A percentile compares a stretch with the other conserved stretches of the same genome.
These are phyloP conservation scores for Talaromyces thailandensis DNA, from an alignment of 495 filamentous ascomycete genomes.

Conservation along the genomic window DNA sequence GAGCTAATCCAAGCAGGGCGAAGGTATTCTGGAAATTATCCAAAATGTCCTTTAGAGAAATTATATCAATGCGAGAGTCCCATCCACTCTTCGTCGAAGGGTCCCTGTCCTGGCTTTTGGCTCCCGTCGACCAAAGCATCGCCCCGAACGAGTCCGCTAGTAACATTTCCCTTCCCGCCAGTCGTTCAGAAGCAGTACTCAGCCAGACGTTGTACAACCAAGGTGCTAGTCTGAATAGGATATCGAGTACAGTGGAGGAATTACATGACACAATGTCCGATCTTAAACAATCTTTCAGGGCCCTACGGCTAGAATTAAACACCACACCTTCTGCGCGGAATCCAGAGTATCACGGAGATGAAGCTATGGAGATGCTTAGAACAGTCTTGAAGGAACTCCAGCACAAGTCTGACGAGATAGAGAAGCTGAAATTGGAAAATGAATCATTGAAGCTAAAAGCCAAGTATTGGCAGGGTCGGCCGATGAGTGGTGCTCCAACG, in stretches of 20 bases:
- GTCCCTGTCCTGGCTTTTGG: slow-evolving; percentile 12
- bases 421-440: slow-evolving; percentile 36
- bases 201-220: slow-evolving; percentile 35
- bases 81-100: slow-evolving; percentile 31
- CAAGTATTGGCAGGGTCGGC: slow-evolving; percentile 26
- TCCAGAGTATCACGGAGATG: neutral
- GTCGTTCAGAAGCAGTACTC: slow-evolving; percentile 7
- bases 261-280: slow-evolving; percentile 39
- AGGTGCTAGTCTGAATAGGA: slow-evolving; percentile 33
- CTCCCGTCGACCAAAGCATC: neutral
- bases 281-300: slow-evolving; percentile 33
- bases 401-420: slow-evolving; percentile 36
- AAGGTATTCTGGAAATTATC: slow-evolving; percentile 39
- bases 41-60: slow-evolving; percentile 36
- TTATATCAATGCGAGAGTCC: slow-evolving; percentile 36
- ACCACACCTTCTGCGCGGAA: slow-evolving; percentile 11
- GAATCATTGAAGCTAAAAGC: slow-evolving; percentile 36
- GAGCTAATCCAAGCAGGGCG: slow-evolving; percentile 14
- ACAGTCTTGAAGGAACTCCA: slow-evolving; percentile 37
- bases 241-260: slow-evolving; percentile 35
- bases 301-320: slow-evolving; percentile 35
- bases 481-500: slow-evolving; percentile 3
- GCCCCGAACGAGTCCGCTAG: neutral
- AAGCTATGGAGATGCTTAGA: slow-evolving; percentile 30
- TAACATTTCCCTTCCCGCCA: neutral